Base-by-base conservation (phyloP, 2,329 filamentous ascomycete genomes). In the Pseudomassariella vexata region DNA sequence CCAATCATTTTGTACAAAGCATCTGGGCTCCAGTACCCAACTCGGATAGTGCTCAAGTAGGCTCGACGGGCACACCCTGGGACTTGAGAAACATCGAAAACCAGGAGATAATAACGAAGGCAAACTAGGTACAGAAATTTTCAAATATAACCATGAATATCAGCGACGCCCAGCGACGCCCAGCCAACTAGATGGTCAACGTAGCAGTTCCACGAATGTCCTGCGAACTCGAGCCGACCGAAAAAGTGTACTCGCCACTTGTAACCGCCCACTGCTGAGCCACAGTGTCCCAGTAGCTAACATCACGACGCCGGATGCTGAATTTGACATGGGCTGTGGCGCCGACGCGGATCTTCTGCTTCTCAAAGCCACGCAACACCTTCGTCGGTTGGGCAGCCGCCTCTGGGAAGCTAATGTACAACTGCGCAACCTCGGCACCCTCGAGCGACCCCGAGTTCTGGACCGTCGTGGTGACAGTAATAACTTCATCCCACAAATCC, bases 401-500 rank as follows among this genome's bases (percentile, higher is more conserved):
- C 19, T 57, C 45, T 5, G 68, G 65, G 28, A 66, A 57, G 6
- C 57, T 55, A 14, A 73, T 47, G 46, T 70, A 73, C 5, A 85
- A 56, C 65, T 87, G 82, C 0, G 74, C 65, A 0, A 85, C 74
- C 40, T 82, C 77, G 40, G 81, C 79, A 14, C 82, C 82, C 3
- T 59, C 53, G 0, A 77, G 60, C 0, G 46, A 51, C 20, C 83
- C 83, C 2, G 66, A 75, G 63, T 90, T 89, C 35, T 66, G 71
- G 22, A 89, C 62, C 2, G 65, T 76, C 0, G 73, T 72, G 0
- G 72, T 74, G 9, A 81, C 73, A 6, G 59, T 64, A 5, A 60
- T 58, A 0, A 67, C 57, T 0, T 48, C 50, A 9, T 68, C 62
- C 46, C 61, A 70, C 19, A 73, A 60, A 35, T 70, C 65, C 1